A percentile compares a stretch with the other conserved stretches of the same genome.
Evolutionary conservation across 108 stramenopile species (phyloP).

Genomic region (Discostella stelligeroides): DNA sequence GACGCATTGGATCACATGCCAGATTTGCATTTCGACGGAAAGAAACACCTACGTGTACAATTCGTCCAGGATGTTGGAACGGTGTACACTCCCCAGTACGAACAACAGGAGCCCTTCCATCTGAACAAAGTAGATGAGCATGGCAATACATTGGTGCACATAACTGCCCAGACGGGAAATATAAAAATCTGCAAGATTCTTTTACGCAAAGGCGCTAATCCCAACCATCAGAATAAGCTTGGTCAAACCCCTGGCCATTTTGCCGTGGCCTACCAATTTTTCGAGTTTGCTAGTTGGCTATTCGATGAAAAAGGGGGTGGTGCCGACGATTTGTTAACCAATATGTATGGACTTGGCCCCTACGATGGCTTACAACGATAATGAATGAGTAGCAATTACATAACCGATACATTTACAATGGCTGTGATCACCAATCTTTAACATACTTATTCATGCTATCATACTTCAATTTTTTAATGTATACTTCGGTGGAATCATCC

Average conservation of each 20-base stretch:
- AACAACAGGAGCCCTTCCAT: conserved; percentile 66
- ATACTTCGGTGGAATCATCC: conserved; percentile 33
- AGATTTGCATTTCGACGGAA: conserved; percentile 59
- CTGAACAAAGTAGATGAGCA: conserved; percentile 80
- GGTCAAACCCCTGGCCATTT: conserved; percentile 88
- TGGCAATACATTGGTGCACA: conserved; percentile 80
- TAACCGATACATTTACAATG: background rate
- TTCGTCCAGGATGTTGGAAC: conserved; percentile 78
- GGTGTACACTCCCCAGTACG: conserved; percentile 67
- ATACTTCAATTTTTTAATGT: conserved; percentile 39
- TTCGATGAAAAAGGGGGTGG: conserved; percentile 62
- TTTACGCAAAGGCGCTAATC: conserved; percentile 78
- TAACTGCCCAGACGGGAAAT: conserved; percentile 83
- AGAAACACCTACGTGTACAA: conserved; percentile 50
- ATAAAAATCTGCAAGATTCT: conserved; percentile 68
- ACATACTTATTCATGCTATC: conserved; percentile 43
- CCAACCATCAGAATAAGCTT: conserved; percentile 86
- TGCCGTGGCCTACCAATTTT: conserved; percentile 84
- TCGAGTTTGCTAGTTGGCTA: conserved; percentile 78
- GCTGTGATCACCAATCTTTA: conserved; percentile 37
- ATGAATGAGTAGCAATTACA: background rate
- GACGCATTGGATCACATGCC: conserved; percentile 71
- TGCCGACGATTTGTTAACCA: conserved; percentile 64
- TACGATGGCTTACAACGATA: conserved; percentile 75
- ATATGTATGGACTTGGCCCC: conserved; percentile 68